Conservation (phyloP, 306 rosid species). For the Aeschynomene evenia region DNA sequence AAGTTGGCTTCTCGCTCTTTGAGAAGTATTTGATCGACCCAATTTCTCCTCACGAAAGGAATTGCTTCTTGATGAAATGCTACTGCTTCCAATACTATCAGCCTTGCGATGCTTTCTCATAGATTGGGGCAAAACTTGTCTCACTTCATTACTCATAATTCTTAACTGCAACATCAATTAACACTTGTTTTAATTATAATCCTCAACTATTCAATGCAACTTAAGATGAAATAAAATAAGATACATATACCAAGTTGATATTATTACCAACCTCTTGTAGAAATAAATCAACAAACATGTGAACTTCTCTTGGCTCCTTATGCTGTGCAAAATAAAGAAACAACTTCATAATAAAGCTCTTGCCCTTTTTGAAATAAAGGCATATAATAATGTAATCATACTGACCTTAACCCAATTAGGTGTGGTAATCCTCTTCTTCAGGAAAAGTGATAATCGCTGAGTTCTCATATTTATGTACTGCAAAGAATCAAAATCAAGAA, state of each 20-base stretch:
- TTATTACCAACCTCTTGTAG: constrained; percentile 84
- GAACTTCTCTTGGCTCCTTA: constrained; percentile 98
- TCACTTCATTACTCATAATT: constrained; percentile 64
- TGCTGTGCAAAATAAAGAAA: constrained; percentile 55
- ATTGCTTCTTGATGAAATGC: constrained; percentile 78
- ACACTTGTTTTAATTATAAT: too few species aligned
- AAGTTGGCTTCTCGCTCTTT: constrained; percentile 82
- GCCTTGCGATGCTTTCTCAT: constrained; percentile 59
- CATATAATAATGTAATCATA: constrained; percentile 6
- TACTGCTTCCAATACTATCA: constrained; percentile 83
- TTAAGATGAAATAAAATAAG: not conserved
- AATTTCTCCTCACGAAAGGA: constrained; percentile 72
- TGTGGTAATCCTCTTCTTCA: constrained; percentile 79
- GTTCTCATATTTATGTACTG: constrained; percentile 82
- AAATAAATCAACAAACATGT: constrained; percentile 89
- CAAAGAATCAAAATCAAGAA: constrained; percentile 28
- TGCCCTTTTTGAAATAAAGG: constrained; percentile 12
- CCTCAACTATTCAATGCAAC: constrained; percentile 13
- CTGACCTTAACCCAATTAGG: constrained; percentile 93
- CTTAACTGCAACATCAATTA: constrained; percentile 52
- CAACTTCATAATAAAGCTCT: constrained; percentile 17
- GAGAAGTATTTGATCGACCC: constrained; percentile 63
- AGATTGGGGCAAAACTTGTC: constrained; percentile 78
- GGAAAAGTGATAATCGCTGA: constrained; percentile 69
- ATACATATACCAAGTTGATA: too few species aligned